Evolutionary conservation across 306 rosid genomes (phyloP).

Genomic region (Oxytropis ochrocephala): DNA sequence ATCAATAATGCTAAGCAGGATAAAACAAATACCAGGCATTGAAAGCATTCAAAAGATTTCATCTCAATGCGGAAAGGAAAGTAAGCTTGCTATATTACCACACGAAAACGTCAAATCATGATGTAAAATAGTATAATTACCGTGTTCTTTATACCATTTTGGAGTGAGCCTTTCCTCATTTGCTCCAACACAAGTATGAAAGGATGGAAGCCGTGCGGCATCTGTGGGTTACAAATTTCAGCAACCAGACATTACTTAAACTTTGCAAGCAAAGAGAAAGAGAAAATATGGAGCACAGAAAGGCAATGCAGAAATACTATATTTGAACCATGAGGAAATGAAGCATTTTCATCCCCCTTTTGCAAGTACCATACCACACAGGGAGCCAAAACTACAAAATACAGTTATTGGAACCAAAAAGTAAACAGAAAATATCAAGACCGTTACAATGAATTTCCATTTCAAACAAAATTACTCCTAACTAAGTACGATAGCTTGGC

Average conservation of each 20-base stretch:
- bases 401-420: not conserved
- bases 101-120: not conserved
- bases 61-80: not conserved
- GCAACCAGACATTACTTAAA: constrained; percentile 6
- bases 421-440: not conserved
- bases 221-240: constrained; percentile 41
- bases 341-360: not conserved
- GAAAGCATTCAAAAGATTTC: constrained; percentile 4
- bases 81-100: not conserved
- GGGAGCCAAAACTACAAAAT: not conserved
- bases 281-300: not conserved
- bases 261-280: not conserved
- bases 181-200: constrained; percentile 96
- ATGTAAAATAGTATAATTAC: constrained; percentile 44
- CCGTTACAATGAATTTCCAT: not conserved
- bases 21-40: not conserved
- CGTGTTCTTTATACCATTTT: constrained; percentile 91
- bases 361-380: not conserved
- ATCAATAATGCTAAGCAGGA: not conserved
- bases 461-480: not conserved
- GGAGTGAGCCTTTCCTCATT: constrained; percentile 91
- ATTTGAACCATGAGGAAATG: not conserved
- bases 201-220: constrained; percentile 86
- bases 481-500: not conserved
- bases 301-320: not conserved